Evolutionary conservation across 176 grass and related monocot species (phyloP), one percentile per base, ranked within the genome.

Genomic region (Eragrostis nindensis): DNA sequence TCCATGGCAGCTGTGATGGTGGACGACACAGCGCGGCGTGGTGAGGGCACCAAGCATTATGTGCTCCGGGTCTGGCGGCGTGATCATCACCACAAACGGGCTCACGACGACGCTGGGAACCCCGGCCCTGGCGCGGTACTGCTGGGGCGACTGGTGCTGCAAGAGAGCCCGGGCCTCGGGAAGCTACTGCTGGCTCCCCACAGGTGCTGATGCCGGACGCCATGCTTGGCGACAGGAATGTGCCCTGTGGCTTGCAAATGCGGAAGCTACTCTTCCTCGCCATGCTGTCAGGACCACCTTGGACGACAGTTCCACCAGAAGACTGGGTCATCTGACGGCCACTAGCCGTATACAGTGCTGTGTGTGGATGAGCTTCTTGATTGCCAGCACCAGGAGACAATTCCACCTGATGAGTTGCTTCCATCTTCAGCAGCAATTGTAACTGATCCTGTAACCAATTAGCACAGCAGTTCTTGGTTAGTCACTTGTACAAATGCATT

Each of bases 181-280:
- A 8, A 14, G 19, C 60, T 2, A 75, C 40, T 89, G 82, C 83
- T 80, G 74, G 47, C 57, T 26, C 46, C 77, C 90, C 57, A 47
- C 74, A 86, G 39, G 78, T 83, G 79, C 56, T 73, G 30, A 46
- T 86, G 77, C 70, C 75, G n/a, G 25, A 79, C 62, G 71, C 81
- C 89, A 90, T 84, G 86, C 90, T 87, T 53, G 95, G 95, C 88
- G 83, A 87, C 62, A 93, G 71, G 70, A 98, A 95, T 26, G 86
- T 86, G 41, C 84, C 82, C 71, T 84, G 78, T 41, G 86, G 92
- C 55, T 93, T 92, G 82, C 86, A 93, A 68, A 91, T 85, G 50
- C 48, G 85, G 82, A 98, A 93, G 60, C 90, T 87, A 66, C 88
- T 93, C 85, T 84, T 92, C 73, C 38, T 81, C 30, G 57, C 71